Percentiles rank a stretch among this genome's conserved stretches.
Conservation (phyloP, 306 rosid species). For the Notholithocarpus densiflorus region DNA sequence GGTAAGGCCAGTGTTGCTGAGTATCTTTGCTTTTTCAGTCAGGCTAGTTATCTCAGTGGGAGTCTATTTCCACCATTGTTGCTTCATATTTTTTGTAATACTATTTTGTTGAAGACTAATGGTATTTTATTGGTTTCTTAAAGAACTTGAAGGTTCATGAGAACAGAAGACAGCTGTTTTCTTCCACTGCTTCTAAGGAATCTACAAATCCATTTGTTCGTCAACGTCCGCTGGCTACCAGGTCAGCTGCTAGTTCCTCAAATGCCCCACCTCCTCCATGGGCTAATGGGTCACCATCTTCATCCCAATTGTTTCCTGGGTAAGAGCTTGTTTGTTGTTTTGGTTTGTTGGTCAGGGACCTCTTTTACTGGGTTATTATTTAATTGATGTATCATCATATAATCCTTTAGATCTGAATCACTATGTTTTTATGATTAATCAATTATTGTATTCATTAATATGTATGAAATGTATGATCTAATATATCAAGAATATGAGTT, state of each 20-base stretch:
- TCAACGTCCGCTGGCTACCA: conserved; percentile 82
- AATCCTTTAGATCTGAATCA: background rate
- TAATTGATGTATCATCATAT: background rate
- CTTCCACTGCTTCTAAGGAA: conserved; percentile 75
- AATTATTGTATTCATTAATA: background rate
- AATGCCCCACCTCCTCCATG: conserved; percentile 81
- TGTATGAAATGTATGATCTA: background rate
- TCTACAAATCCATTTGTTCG: conserved; percentile 91
- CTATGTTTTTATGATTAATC: background rate
- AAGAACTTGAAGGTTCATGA: conserved; percentile 95
- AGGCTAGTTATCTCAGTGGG: background rate
- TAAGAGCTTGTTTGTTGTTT: conserved; percentile 36
- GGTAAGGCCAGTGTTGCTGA: conserved; percentile 38
- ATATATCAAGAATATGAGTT: background rate
- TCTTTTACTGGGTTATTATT: background rate
- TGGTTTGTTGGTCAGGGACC: conserved; percentile 1
- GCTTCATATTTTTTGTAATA: background rate
- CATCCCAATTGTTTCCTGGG: conserved; percentile 56
- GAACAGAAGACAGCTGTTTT: conserved; percentile 83
- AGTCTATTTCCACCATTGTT: background rate
- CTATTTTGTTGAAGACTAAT: conserved; percentile 2
- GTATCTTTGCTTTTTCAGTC: background rate
- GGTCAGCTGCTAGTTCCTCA: conserved; percentile 67
- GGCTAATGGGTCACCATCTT: conserved; percentile 70
- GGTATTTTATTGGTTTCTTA: conserved; percentile 21